Evolutionary conservation across 257 asterid genomes (phyloP).

Genomic region (Sherardia arvensis): DNA sequence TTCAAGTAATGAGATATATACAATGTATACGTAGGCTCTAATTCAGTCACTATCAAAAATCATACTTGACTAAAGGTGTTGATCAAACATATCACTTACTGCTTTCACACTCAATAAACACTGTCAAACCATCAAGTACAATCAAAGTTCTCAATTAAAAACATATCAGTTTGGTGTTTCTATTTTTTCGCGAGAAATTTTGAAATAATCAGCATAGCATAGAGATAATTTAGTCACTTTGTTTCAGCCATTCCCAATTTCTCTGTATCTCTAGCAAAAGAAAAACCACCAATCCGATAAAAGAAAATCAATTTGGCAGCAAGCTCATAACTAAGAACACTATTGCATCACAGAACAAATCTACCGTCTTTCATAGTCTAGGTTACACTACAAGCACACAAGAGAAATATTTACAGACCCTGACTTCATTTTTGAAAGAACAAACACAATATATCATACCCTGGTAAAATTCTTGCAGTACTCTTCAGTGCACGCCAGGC

Average conservation of each 20-base stretch:
- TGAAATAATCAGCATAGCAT: neutral
- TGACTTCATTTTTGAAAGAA: neutral
- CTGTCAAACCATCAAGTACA: neutral
- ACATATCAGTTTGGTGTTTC: neutral
- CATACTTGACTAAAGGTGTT: neutral
- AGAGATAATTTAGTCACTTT: neutral
- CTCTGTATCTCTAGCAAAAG: neutral
- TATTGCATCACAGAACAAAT: neutral
- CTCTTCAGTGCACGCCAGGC: constrained; percentile 98
- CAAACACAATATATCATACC: constrained; percentile 33
- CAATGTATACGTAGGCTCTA: neutral
- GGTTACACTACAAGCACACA: neutral
- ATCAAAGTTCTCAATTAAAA: neutral
- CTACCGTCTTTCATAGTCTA: neutral
- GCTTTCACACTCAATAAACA: neutral
- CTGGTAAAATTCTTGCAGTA: constrained; percentile 63
- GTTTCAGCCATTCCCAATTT: neutral
- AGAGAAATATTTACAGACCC: neutral
- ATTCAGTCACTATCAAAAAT: neutral
- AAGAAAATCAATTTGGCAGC: neutral
- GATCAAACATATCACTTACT: neutral
- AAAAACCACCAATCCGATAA: neutral
- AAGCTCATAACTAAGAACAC: neutral
- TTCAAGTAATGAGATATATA: constrained; percentile 3
- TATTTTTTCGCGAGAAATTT: neutral